These are phyloP conservation scores for Orbilia ellipsospora DNA, from an alignment of 2,329 filamentous ascomycete genomes.

Conservation along the genomic window DNA sequence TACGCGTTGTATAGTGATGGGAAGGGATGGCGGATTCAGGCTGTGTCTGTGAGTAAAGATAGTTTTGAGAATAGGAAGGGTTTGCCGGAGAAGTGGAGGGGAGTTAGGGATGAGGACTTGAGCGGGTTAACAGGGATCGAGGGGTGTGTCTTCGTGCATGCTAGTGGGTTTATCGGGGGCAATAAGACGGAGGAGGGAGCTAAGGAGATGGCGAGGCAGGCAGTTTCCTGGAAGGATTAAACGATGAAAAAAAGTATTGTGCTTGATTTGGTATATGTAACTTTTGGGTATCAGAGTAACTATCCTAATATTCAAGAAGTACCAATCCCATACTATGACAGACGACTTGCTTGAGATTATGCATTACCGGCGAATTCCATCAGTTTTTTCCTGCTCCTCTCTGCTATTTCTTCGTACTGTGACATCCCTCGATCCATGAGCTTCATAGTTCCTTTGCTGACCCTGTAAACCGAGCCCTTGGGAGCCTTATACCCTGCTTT, in stretches of 20 bases:
- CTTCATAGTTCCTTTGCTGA: constrained; percentile 70
- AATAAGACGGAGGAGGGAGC: constrained; percentile 92
- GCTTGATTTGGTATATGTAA: too few species aligned
- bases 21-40: constrained; percentile 88
- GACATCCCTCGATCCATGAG: constrained; percentile 71
- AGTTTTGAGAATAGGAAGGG: constrained; percentile 93
- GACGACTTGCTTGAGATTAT: not conserved
- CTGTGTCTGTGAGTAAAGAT: constrained; percentile 83
- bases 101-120: constrained; percentile 85
- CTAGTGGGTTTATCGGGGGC: constrained; percentile 93
- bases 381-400: constrained; percentile 69
- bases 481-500: constrained; percentile 64
- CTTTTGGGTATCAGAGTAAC: not conserved
- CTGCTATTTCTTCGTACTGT: constrained; percentile 73
- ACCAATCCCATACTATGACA: not conserved
- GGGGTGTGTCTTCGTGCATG: constrained; percentile 91
- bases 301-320: not conserved
- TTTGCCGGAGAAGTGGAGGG: constrained; percentile 90
- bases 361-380: constrained; percentile 45
- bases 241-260: too few species aligned
- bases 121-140: constrained; percentile 75
- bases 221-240: constrained; percentile 64
- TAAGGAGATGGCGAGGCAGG: constrained; percentile 84
- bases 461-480: constrained; percentile 70
- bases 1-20: constrained; percentile 91